These are phyloP conservation scores for Beauveria varroae DNA, from an alignment of 2,329 filamentous ascomycete species.

Conservation along the genomic window DNA sequence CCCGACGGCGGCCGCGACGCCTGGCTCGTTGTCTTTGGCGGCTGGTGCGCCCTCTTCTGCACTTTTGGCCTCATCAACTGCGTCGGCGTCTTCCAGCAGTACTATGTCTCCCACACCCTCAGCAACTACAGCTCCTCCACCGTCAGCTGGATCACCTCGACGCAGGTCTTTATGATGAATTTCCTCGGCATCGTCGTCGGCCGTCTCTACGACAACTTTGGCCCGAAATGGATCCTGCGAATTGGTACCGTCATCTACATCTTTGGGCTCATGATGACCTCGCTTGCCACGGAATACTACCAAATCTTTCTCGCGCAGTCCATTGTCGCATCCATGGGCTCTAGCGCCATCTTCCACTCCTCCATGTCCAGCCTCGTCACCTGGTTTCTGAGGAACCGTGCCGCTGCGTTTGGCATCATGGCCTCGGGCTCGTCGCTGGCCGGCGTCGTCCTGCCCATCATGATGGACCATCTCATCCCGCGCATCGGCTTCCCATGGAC, in stretches of 20 bases:
- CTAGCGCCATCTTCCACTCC: constrained; percentile 35
- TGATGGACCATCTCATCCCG: constrained; percentile 47
- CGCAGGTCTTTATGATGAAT: constrained; percentile 41
- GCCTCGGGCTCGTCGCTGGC: constrained; percentile 48
- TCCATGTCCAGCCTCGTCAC: constrained; percentile 35
- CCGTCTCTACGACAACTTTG: constrained; percentile 56
- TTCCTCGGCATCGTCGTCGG: constrained; percentile 47
- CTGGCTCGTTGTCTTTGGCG: constrained; percentile 48
- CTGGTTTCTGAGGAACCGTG: constrained; percentile 47
- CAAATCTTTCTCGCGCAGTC: constrained; percentile 37
- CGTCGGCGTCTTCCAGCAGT: constrained; percentile 50
- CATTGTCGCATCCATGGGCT: constrained; percentile 34
- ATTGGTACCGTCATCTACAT: constrained; percentile 49
- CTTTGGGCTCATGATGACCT: constrained; percentile 59
- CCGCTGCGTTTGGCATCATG: constrained; percentile 45
- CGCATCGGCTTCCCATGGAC: constrained; percentile 39
- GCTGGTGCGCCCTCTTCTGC: constrained; percentile 36
- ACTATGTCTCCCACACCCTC: constrained; percentile 46
- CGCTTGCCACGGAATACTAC: constrained; percentile 38
- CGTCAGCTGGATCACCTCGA: constrained; percentile 53
- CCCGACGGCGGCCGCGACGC: constrained; percentile 52
- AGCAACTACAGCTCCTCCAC: constrained; percentile 39
- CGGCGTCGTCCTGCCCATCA: constrained; percentile 52
- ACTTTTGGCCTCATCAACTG: constrained; percentile 38
- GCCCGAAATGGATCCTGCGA: constrained; percentile 50